phyloP scores from a whole-genome alignment of 2,329 filamentous ascomycete species.

The Alternaria sp. region DNA sequence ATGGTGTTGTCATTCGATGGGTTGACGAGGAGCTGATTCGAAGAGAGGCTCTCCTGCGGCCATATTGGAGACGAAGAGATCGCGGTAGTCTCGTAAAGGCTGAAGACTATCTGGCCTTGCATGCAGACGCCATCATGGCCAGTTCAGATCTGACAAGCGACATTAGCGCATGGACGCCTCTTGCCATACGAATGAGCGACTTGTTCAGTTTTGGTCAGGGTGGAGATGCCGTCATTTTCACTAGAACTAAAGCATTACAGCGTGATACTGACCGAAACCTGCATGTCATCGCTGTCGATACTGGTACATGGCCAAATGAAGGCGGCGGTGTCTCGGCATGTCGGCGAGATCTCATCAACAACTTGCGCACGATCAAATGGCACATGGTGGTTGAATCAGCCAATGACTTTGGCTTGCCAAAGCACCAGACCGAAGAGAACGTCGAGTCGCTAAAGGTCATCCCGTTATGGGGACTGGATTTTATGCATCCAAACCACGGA shows the following conservation, averaged over 20 bases:
- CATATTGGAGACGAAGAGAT: conserved; percentile 52
- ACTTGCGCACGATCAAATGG: conserved; percentile 54
- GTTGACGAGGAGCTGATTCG: conserved; percentile 52
- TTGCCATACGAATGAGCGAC: conserved; percentile 62
- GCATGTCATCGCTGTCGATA: conserved; percentile 54
- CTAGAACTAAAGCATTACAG: conserved; percentile 57
- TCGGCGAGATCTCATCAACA: conserved; percentile 55
- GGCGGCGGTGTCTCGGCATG: conserved; percentile 55
- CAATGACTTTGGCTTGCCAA: conserved; percentile 55
- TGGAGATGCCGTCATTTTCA: conserved; percentile 63
- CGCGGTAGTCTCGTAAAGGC: conserved; percentile 48
- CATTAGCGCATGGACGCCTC: conserved; percentile 62
- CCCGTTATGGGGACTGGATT: conserved; percentile 55
- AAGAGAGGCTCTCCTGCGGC: conserved; percentile 45
- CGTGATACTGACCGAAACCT: conserved; percentile 53
- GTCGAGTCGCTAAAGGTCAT: conserved; percentile 55
- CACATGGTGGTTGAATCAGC: conserved; percentile 56
- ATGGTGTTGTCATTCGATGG: conserved; percentile 52
- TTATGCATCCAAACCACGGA: conserved; percentile 53
- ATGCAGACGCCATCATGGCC: conserved; percentile 61
- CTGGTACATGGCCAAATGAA: conserved; percentile 56
- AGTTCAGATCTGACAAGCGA: conserved; percentile 62
- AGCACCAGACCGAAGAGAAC: conserved; percentile 55
- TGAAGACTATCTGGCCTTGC: conserved; percentile 51
- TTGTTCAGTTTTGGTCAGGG: conserved; percentile 63